Evolutionary conservation across 148 eudicot species (phyloP).

Genomic region (Diospyros kaki): DNA sequence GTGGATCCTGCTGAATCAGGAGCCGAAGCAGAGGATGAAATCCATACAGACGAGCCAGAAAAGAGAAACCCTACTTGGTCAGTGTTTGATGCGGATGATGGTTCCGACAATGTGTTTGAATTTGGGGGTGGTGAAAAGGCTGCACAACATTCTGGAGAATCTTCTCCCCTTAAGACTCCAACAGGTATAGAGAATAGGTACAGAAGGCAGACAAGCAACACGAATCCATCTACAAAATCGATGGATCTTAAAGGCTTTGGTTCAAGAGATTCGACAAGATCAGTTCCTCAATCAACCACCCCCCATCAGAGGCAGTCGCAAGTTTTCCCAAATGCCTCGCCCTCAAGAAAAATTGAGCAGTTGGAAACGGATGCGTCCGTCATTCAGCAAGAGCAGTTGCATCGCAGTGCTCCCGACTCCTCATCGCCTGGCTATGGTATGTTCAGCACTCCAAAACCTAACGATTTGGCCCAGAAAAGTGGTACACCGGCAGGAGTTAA

Average conservation of each 20-base stretch:
- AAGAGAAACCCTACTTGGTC: constrained; percentile 22
- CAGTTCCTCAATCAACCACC: constrained; percentile 13
- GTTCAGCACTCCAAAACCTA: constrained; percentile 25
- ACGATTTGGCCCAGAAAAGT: background rate
- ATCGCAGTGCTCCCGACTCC: constrained; percentile 9
- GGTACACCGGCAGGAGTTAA: constrained; percentile 19
- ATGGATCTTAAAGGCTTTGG: background rate
- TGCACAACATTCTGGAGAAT: constrained; percentile 5
- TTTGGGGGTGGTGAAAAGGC: constrained; percentile 4
- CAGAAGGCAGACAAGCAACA: constrained; percentile 12
- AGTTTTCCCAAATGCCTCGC: background rate
- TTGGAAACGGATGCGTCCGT: constrained; percentile 11
- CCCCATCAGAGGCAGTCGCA: constrained; percentile 17
- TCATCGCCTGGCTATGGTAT: constrained; percentile 29
- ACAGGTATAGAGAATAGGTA: constrained; percentile 41
- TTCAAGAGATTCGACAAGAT: constrained; percentile 14
- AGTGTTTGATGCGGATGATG: constrained; percentile 19
- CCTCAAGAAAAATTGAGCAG: constrained; percentile 9
- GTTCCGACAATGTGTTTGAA: constrained; percentile 22
- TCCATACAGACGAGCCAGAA: constrained; percentile 10
- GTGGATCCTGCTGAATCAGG: constrained; percentile 19
- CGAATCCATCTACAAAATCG: constrained; percentile 7
- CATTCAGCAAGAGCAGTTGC: constrained; percentile 3
- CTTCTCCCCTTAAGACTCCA: background rate
- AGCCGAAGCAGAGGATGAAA: constrained; percentile 25